phyloP scores from a whole-genome alignment of 345 rosid species.

The Euclidium syriacum region DNA sequence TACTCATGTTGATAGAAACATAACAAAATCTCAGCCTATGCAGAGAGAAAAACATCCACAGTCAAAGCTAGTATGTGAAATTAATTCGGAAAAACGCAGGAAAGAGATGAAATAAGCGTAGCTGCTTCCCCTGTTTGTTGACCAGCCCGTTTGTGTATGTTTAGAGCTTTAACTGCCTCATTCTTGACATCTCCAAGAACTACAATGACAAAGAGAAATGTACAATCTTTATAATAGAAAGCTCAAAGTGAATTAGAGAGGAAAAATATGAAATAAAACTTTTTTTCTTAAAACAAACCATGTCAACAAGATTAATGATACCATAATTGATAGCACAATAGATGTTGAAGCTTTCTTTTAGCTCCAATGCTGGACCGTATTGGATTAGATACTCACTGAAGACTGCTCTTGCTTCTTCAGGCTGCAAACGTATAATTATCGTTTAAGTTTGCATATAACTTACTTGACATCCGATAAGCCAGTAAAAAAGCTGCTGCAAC shows the following conservation, averaged over 20 bases:
- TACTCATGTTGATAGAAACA: conserved; percentile 43
- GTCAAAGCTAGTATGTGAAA: background rate
- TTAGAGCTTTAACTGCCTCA: conserved; percentile 73
- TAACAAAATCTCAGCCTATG: conserved; percentile 35
- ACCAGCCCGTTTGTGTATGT: conserved; percentile 67
- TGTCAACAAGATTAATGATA: conserved; percentile 76
- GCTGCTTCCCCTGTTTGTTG: conserved; percentile 64
- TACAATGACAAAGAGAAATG: conserved; percentile 10
- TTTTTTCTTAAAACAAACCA: conserved; percentile 40
- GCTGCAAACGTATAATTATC: conserved; percentile 42
- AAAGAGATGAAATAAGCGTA: background rate
- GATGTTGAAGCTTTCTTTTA: conserved; percentile 82
- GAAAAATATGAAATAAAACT: background rate
- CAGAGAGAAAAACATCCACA: background rate
- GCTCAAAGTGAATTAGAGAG: background rate
- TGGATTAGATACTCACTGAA: conserved; percentile 64
- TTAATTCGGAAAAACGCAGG: too few species aligned
- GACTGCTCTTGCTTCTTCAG: conserved; percentile 71
- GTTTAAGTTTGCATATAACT: background rate
- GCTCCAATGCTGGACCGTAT: conserved; percentile 68
- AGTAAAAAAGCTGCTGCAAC: conserved; percentile 68
- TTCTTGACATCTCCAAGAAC: conserved; percentile 81
- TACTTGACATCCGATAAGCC: conserved; percentile 74
- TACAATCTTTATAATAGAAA: background rate
- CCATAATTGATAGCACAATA: conserved; percentile 84